Evolutionary conservation across 805 yeast genomes (phyloP), one percentile per base, ranked within the genome.

Genomic region (Candida quercuum): DNA sequence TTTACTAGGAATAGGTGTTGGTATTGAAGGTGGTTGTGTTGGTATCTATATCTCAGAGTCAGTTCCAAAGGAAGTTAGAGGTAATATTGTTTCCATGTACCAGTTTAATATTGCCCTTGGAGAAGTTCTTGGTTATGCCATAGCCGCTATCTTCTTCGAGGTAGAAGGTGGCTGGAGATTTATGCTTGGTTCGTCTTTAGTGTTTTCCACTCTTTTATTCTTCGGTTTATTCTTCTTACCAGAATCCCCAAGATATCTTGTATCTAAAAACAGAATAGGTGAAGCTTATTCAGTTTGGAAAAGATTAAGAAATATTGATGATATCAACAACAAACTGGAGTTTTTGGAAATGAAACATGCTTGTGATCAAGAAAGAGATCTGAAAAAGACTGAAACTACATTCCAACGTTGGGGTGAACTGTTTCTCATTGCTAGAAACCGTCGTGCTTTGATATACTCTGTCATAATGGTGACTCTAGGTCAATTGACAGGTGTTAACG

Each of bases 31-130:
- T 21, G 81, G 88, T 21, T 69, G 77, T 42, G 81, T 84, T 26
- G 87, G 89, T 19, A 59, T 84, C 45, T 84, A 83, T 56, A 86
- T 81, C 63, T 82, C 89, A 23, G 94, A 84, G 59, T 79, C 85
- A 27, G 74, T 87, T 14, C 93, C 93, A 20, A 78, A 73, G 50
- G 78, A 83, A 71, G 74, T 84, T 35, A 71, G 94, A 64, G 94
- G 94, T 49, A 76, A 87, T 15, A 68, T 82, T 43, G 87, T 84
- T 33, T 76, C 84, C 38, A 72, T 83, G 39, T 86, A 82, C 59
- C 95, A 85, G 59, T 72, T 80, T 67, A 79, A 82, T 28, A 66
- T 69, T 49, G 82, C 93, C 4, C 71, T 86, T 66, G 94, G 94
- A 36, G 60, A 83, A 31, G 57, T 81, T 35, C 65, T 85, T 21